Conservation (phyloP, 768 basidiomycete genomes). For the Boletus rex-veris region DNA sequence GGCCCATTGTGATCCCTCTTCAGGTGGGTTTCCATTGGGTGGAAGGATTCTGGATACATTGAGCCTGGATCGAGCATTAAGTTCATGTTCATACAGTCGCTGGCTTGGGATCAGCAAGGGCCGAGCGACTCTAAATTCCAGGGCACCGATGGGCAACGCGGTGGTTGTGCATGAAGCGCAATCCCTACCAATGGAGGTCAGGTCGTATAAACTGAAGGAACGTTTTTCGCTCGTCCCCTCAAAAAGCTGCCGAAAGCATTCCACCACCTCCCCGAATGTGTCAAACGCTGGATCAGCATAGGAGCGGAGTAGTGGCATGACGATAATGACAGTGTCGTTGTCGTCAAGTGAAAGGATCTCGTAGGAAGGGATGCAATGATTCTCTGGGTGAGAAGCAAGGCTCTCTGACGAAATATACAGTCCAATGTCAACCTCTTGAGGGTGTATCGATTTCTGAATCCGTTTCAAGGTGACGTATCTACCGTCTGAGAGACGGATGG, state of each 20-base stretch:
- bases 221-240: constrained; percentile 15
- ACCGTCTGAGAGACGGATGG: too few species aligned
- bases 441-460: too few species aligned
- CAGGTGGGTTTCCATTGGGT: constrained; percentile 14
- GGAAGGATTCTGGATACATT: constrained; percentile 27
- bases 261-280: too few species aligned
- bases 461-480: too few species aligned
- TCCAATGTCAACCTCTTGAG: constrained; percentile 26
- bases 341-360: constrained; percentile 19
- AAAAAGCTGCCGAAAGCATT: constrained; percentile 33
- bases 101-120: background rate
- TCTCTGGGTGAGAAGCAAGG: constrained; percentile 10
- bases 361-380: constrained; percentile 35
- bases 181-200: background rate
- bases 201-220: background rate
- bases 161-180: constrained; percentile 24
- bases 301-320: too few species aligned
- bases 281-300: too few species aligned
- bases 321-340: too few species aligned
- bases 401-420: constrained; percentile 17
- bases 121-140: too few species aligned
- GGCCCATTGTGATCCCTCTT: constrained; percentile 17
- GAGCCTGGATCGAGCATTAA: constrained; percentile 30
- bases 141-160: constrained; percentile 15
- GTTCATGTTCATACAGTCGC: constrained; percentile 30